Conservation (phyloP, 805 yeast genomes). For the Isabelozyma heimii region DNA sequence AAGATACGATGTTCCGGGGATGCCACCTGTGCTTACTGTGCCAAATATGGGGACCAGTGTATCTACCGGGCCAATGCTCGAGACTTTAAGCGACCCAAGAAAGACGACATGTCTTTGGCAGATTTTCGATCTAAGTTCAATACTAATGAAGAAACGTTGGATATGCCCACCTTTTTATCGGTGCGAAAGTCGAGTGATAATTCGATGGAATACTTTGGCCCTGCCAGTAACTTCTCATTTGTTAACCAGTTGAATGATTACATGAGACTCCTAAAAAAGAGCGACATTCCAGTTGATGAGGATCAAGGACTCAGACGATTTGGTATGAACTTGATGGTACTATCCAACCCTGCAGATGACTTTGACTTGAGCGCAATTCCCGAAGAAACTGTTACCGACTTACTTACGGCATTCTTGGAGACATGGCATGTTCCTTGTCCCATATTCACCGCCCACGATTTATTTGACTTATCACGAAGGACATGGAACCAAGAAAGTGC, state of each 20-base stretch:
- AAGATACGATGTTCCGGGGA: constrained; percentile 10
- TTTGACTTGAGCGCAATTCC: constrained; percentile 8
- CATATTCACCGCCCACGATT: constrained; percentile 12
- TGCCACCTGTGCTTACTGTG: constrained; percentile 9
- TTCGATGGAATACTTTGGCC: constrained; percentile 16
- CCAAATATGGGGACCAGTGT: constrained; percentile 12
- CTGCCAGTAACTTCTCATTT: constrained; percentile 18
- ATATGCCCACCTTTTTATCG: constrained; percentile 6
- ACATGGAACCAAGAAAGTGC: constrained; percentile 6
- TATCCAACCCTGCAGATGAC: constrained; percentile 5
- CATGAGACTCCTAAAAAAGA: constrained; percentile 5
- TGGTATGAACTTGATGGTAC: constrained; percentile 13
- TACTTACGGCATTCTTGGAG: constrained; percentile 14
- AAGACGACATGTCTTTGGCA: background rate
- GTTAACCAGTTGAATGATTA: constrained; percentile 18
- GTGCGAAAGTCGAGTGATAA: constrained; percentile 1
- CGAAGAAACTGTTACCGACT: constrained; percentile 5
- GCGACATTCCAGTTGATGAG: constrained; percentile 4
- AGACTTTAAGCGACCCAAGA: background rate
- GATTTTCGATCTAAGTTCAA: background rate
- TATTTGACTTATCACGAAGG: constrained; percentile 9
- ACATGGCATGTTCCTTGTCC: constrained; percentile 18
- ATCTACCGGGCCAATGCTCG: constrained; percentile 5
- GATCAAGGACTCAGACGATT: constrained; percentile 14
- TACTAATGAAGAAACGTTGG: background rate